A percentile compares a stretch with the other conserved stretches of the same genome.
Conservation (phyloP, 805 yeast genomes). For the Saccharomyces paradoxus region DNA sequence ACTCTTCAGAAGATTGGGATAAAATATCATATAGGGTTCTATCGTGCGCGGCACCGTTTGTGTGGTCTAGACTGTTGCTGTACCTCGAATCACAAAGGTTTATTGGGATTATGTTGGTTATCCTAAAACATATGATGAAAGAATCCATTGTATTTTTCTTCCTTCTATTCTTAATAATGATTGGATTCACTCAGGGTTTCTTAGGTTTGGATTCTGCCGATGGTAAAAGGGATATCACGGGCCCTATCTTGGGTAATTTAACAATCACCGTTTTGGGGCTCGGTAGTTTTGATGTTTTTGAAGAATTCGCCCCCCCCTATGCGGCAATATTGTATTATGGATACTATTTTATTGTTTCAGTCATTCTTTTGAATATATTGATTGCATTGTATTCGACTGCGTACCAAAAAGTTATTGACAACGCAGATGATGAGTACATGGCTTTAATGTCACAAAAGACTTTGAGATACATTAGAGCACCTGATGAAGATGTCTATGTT, state of each 20-base stretch:
- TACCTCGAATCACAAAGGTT: constrained; percentile 72
- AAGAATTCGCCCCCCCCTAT: constrained; percentile 73
- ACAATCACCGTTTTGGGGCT: constrained; percentile 67
- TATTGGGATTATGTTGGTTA: constrained; percentile 85
- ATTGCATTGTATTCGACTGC: constrained; percentile 83
- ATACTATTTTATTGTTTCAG: constrained; percentile 67
- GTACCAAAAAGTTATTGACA: constrained; percentile 69
- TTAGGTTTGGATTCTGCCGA: constrained; percentile 82
- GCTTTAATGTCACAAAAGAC: constrained; percentile 82
- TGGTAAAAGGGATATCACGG: constrained; percentile 71
- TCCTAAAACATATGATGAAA: constrained; percentile 75
- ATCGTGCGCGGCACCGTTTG: constrained; percentile 76
- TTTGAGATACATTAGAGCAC: constrained; percentile 75
- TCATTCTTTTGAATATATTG: constrained; percentile 71
- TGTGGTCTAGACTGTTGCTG: constrained; percentile 74
- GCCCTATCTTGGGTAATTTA: constrained; percentile 52
- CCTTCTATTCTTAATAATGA: constrained; percentile 55
- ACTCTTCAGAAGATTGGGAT: constrained; percentile 35
- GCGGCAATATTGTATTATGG: constrained; percentile 71
- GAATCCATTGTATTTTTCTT: constrained; percentile 81
- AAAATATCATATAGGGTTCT: constrained; percentile 58
- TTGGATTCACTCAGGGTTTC: constrained; percentile 83
- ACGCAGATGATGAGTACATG: constrained; percentile 77
- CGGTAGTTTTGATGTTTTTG: constrained; percentile 63
- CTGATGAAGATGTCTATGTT: constrained; percentile 75